Evolutionary conservation across 78 protist species (phyloP).

Genomic region (Guillardia theta): DNA sequence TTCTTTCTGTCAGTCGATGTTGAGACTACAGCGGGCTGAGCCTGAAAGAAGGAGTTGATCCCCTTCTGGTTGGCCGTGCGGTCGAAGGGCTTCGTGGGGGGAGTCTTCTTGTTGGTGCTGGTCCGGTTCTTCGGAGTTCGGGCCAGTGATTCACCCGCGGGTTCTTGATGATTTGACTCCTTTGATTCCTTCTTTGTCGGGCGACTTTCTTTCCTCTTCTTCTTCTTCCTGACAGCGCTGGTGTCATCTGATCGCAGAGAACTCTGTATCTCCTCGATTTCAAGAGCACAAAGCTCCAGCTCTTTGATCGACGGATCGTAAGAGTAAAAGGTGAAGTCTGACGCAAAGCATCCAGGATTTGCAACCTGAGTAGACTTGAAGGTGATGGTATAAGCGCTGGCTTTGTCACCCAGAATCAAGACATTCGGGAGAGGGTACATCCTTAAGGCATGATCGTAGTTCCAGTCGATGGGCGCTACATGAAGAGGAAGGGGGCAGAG

Average conservation of each 20-base stretch:
- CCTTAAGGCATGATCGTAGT: constrained; percentile 64
- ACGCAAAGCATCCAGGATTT: neutral
- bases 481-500: constrained; percentile 65
- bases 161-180: too few relatives aligned
- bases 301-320: neutral
- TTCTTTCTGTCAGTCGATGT: too few relatives aligned
- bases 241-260: neutral
- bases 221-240: neutral
- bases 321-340: neutral
- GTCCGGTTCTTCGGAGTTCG: too few relatives aligned
- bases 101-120: neutral
- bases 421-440: constrained; percentile 70
- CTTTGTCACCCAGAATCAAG: neutral
- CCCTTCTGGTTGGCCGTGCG: too few relatives aligned
- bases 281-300: neutral
- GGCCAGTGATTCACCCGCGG: too few relatives aligned
- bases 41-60: too few relatives aligned
- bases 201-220: too few relatives aligned
- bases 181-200: too few relatives aligned
- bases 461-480: constrained; percentile 71
- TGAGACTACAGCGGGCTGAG: too few relatives aligned
- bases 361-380: too few relatives aligned
- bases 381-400: too few relatives aligned
- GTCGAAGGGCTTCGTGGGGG: too few relatives aligned
- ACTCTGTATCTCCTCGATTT: neutral